phyloP scores from a whole-genome alignment of 2,329 filamentous ascomycete species.

The Daldinia sp. region DNA sequence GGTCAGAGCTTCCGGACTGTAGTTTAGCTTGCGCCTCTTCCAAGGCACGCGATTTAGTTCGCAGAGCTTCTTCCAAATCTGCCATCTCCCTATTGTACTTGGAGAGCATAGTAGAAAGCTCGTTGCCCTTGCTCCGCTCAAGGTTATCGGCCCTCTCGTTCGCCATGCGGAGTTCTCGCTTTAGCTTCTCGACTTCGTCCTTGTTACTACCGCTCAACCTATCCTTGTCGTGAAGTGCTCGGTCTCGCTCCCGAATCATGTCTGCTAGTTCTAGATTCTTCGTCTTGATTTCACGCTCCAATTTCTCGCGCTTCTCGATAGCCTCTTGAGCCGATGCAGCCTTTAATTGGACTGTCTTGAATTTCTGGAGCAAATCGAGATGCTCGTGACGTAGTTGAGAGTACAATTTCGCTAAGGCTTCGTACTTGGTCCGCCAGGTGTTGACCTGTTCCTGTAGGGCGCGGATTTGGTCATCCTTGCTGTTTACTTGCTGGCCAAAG shows the following conservation, averaged over 20 bases:
- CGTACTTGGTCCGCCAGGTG: slow-evolving; percentile 97
- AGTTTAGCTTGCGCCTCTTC: slow-evolving; percentile 83
- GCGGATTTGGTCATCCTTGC: slow-evolving; percentile 93
- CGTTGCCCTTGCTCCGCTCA: slow-evolving; percentile 91
- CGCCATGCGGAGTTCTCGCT: slow-evolving; percentile 91
- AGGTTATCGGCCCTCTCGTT: slow-evolving; percentile 90
- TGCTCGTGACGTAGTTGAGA: slow-evolving; percentile 96
- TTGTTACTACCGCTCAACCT: slow-evolving; percentile 84
- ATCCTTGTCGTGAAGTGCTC: slow-evolving; percentile 92
- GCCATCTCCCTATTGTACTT: slow-evolving; percentile 98
- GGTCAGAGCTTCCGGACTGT: slow-evolving; percentile 82
- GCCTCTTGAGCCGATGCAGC: slow-evolving; percentile 96
- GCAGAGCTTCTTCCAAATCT: slow-evolving; percentile 90
- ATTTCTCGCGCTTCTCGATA: slow-evolving; percentile 91
- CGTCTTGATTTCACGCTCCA: slow-evolving; percentile 97
- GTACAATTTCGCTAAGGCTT: slow-evolving; percentile 94
- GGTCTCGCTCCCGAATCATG: slow-evolving; percentile 97
- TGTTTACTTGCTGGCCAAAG: slow-evolving; percentile 82
- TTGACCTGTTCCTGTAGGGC: slow-evolving; percentile 96
- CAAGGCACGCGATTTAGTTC: slow-evolving; percentile 85
- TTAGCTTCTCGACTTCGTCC: slow-evolving; percentile 93
- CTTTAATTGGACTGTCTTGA: slow-evolving; percentile 95
- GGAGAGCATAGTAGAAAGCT: slow-evolving; percentile 91
- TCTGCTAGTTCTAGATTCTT: slow-evolving; percentile 99
- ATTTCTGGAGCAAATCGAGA: slow-evolving; percentile 92